Percentiles rank a stretch among this genome's conserved stretches.
Evolutionary conservation across 2,329 filamentous ascomycete species (phyloP).

Genomic region (Fusarium nanum): DNA sequence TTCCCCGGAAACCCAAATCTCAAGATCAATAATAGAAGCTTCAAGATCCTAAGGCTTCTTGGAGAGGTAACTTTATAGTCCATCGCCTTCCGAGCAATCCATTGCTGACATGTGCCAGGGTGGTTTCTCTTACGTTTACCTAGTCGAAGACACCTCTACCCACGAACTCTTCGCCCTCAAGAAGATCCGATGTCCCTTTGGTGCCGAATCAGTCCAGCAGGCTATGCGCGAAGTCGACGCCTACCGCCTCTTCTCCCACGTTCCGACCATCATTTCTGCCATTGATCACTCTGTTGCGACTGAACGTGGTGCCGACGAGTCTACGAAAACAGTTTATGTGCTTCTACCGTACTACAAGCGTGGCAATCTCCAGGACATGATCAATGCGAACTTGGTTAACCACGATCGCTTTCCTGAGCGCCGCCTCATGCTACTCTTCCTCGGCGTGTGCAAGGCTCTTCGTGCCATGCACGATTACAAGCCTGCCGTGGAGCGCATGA

Average conservation of each 20-base stretch:
- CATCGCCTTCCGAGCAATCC: neutral
- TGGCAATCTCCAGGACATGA: conserved; percentile 96
- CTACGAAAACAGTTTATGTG: conserved; percentile 94
- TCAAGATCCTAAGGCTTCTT: conserved; percentile 93
- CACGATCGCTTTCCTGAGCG: conserved; percentile 90
- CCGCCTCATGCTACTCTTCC: conserved; percentile 87
- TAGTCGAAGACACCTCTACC: conserved; percentile 89
- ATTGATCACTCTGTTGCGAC: conserved; percentile 85
- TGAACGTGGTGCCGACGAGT: conserved; percentile 72
- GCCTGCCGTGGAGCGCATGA: conserved; percentile 62
- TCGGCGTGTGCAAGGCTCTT: conserved; percentile 90
- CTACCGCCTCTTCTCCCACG: conserved; percentile 87
- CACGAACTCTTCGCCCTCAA: conserved; percentile 93
- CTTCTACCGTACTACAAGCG: conserved; percentile 94
- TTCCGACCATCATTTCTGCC: conserved; percentile 86
- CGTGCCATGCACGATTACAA: conserved; percentile 92
- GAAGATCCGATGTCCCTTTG: conserved; percentile 98
- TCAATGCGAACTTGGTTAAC: conserved; percentile 98
- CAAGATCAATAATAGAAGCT: conserved; percentile 93
- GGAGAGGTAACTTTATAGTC: conserved; percentile 75
- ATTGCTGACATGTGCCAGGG: conserved; percentile 64
- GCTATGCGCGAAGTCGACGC: conserved; percentile 98
- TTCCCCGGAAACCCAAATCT: conserved; percentile 94
- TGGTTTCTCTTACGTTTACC: conserved; percentile 98
- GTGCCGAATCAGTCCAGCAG: conserved; percentile 92